Conservation (phyloP, 805 yeast genomes). For the Yarrowia hollandica region DNA sequence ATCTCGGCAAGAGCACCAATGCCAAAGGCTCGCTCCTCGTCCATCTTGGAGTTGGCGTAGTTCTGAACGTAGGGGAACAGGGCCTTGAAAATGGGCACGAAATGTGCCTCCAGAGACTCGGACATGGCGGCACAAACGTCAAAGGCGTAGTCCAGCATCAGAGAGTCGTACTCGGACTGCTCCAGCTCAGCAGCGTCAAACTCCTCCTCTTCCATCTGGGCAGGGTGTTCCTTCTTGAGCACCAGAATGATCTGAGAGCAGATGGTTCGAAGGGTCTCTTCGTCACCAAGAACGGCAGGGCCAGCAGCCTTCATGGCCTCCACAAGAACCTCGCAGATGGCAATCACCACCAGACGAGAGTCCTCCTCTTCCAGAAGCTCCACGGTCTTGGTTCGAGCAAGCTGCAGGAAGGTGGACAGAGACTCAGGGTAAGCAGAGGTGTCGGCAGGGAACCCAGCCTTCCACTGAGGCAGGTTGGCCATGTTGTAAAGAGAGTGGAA, state of each 20-base stretch:
- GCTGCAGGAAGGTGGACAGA: constrained; percentile 59
- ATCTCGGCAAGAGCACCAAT: constrained; percentile 92
- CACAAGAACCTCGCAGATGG: constrained; percentile 70
- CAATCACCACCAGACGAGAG: constrained; percentile 77
- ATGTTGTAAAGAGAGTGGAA: constrained; percentile 59
- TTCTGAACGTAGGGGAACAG: constrained; percentile 65
- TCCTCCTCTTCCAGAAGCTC: constrained; percentile 71
- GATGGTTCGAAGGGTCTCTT: constrained; percentile 60
- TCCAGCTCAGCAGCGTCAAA: constrained; percentile 53
- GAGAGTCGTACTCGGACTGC: constrained; percentile 54
- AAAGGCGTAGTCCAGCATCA: constrained; percentile 78
- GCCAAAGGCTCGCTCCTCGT: constrained; percentile 75
- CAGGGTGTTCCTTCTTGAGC: constrained; percentile 78
- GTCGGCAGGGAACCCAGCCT: constrained; percentile 40
- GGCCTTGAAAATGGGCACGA: constrained; percentile 66
- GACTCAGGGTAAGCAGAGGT: constrained; percentile 41
- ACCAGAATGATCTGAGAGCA: constrained; percentile 71
- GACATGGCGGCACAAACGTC: constrained; percentile 83
- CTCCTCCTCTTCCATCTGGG: constrained; percentile 69
- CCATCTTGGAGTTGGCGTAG: constrained; percentile 61
- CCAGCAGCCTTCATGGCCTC: constrained; percentile 73
- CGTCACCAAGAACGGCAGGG: constrained; percentile 58
- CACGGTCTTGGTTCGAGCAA: constrained; percentile 67
- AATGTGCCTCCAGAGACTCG: constrained; percentile 74
- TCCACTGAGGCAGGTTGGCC: constrained; percentile 39